Percentiles rank a stretch among this genome's conserved stretches.
Evolutionary conservation across 179 eudicot species (phyloP).

Genomic region (Beta macrorhiza): DNA sequence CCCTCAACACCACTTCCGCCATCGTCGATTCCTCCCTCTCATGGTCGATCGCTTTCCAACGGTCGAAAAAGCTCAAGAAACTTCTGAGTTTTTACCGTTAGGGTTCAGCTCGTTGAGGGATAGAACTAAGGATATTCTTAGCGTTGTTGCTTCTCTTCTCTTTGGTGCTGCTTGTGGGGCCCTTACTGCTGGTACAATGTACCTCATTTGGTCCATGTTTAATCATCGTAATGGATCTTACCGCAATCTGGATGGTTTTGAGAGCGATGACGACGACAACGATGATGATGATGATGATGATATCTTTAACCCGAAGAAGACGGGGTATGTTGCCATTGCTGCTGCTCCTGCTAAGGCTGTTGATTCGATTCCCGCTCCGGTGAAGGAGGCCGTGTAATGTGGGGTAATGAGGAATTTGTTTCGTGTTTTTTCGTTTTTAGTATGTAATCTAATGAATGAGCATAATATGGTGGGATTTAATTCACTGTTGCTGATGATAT

Average conservation of each 20-base stretch:
- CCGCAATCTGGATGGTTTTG: conserved; percentile 32
- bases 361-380: neutral
- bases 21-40: neutral
- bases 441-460: neutral
- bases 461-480: conserved; percentile 7
- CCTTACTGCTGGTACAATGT: conserved; percentile 68
- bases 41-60: neutral
- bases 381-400: conserved; percentile 21
- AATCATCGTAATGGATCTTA: conserved; percentile 29
- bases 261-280: conserved; percentile 33
- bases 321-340: conserved; percentile 46
- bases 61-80: neutral
- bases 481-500: conserved; percentile 7
- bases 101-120: conserved; percentile 49
- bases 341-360: conserved; percentile 20
- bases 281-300: conserved; percentile 34
- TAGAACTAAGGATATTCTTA: conserved; percentile 64
- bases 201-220: conserved; percentile 69
- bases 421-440: neutral
- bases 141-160: conserved; percentile 68
- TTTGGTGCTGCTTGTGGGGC: conserved; percentile 91
- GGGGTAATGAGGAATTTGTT: neutral
- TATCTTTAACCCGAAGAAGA: conserved; percentile 54
- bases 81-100: conserved; percentile 17
- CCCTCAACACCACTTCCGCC: conserved; percentile 18